Percentiles rank a stretch among this genome's conserved stretches.
phyloP scores from a whole-genome alignment of 768 basidiomycete genomes.

The Lyophyllum semitale region DNA sequence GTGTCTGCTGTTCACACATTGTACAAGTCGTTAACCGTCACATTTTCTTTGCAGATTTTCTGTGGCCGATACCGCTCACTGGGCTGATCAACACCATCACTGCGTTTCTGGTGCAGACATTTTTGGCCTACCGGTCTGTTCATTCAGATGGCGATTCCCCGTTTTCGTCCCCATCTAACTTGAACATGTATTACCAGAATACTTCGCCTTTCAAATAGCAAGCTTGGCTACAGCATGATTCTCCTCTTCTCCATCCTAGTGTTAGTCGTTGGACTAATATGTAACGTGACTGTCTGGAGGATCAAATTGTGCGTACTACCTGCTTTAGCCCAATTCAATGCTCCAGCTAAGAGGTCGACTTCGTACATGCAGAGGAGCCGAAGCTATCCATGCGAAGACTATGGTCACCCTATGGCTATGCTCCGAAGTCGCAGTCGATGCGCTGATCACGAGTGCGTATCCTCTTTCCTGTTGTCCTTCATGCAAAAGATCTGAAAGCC shows the following conservation, averaged over 20 bases:
- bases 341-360: background rate
- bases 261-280: slow-evolving; percentile 5
- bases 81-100: slow-evolving; percentile 15
- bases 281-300: slow-evolving; percentile 8
- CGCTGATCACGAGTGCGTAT: slow-evolving; percentile 8
- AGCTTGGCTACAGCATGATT: background rate
- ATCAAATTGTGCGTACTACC: slow-evolving; percentile 2
- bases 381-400: slow-evolving; percentile 2
- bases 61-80: slow-evolving; percentile 17
- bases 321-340: background rate
- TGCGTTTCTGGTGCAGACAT: slow-evolving; percentile 20
- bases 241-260: background rate
- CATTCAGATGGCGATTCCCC: background rate
- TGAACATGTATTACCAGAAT: slow-evolving; percentile 1
- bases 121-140: slow-evolving; percentile 19
- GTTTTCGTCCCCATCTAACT: background rate
- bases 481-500: background rate
- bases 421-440: slow-evolving; percentile 17
- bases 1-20: background rate
- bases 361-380: background rate
- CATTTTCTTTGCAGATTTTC: background rate
- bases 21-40: background rate
- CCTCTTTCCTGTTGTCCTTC: background rate
- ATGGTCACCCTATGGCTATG: slow-evolving; percentile 20
- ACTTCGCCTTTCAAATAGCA: slow-evolving; percentile 8